Conservation (phyloP, 768 basidiomycete species). For the Jaapia argillacea region DNA sequence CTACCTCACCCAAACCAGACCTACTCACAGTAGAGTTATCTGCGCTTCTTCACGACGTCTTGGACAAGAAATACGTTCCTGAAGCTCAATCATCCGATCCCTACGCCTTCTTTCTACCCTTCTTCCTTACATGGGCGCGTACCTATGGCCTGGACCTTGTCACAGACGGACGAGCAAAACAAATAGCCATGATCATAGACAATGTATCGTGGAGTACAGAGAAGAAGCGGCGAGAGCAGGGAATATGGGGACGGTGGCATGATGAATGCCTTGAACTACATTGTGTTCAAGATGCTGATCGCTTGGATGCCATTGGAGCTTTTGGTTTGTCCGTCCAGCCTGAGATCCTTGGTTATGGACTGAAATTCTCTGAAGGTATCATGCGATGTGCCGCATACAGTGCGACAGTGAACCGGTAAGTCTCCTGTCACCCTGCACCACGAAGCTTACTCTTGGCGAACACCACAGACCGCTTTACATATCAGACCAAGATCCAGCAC, state of each 20-base stretch:
- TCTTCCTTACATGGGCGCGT: slow-evolving; percentile 38
- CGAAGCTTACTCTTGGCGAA: background rate
- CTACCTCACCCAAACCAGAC: slow-evolving; percentile 36
- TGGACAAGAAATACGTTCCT: slow-evolving; percentile 79
- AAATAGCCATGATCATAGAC: slow-evolving; percentile 55
- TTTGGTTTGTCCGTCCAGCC: slow-evolving; percentile 32
- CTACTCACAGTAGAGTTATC: slow-evolving; percentile 73
- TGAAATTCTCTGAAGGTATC: too few relatives aligned
- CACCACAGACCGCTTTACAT: slow-evolving; percentile 29
- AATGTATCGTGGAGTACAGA: slow-evolving; percentile 85
- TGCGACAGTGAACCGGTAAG: slow-evolving; percentile 22
- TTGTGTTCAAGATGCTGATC: slow-evolving; percentile 49
- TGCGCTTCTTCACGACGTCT: slow-evolving; percentile 81
- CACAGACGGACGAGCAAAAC: slow-evolving; percentile 44
- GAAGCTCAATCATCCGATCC: slow-evolving; percentile 43
- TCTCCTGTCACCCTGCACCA: background rate
- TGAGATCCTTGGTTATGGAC: background rate
- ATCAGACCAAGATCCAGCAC: slow-evolving; percentile 35
- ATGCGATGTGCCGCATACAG: slow-evolving; percentile 39
- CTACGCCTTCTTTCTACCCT: slow-evolving; percentile 56
- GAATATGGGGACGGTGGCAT: slow-evolving; percentile 59
- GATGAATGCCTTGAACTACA: slow-evolving; percentile 64
- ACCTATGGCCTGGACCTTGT: slow-evolving; percentile 45
- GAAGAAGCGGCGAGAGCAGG: slow-evolving; percentile 47
- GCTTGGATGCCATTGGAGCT: slow-evolving; percentile 42